phyloP scores from a whole-genome alignment of 225 moss, liverwort and hornwort species.

The Sphagnum tenellum region DNA sequence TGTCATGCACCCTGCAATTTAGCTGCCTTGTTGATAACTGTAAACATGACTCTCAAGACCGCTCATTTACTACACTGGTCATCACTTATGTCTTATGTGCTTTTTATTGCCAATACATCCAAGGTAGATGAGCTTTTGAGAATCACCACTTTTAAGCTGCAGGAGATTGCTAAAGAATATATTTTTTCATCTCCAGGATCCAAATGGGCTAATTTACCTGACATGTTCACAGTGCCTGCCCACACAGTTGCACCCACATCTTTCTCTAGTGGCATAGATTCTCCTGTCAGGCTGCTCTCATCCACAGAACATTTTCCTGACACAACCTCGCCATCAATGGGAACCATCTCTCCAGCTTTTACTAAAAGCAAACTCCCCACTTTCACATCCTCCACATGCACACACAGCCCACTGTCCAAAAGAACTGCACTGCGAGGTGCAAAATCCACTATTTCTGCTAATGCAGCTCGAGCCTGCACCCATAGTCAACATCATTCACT shows the following conservation, averaged over 20 bases:
- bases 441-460: slow-evolving; percentile 31
- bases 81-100: too few relatives aligned
- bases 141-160: too few relatives aligned
- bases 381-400: slow-evolving; percentile 38
- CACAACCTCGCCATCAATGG: slow-evolving; percentile 32
- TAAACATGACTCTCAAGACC: too few relatives aligned
- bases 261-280: slow-evolving; percentile 40
- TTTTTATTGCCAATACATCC: too few relatives aligned
- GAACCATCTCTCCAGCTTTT: slow-evolving; percentile 44
- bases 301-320: slow-evolving; percentile 33
- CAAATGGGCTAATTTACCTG: slow-evolving; percentile 14
- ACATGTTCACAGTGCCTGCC: slow-evolving; percentile 45
- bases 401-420: slow-evolving; percentile 23
- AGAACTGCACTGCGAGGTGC: slow-evolving; percentile 42
- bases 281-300: slow-evolving; percentile 48
- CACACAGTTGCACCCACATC: slow-evolving; percentile 33
- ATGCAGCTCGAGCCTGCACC: slow-evolving; percentile 38
- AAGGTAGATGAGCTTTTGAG: too few relatives aligned
- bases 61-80: too few relatives aligned
- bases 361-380: slow-evolving; percentile 29
- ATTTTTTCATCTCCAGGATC: neutral
- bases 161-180: too few relatives aligned
- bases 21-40: neutral
- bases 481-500: neutral
- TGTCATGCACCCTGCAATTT: slow-evolving; percentile 24